Evolutionary conservation across 768 basidiomycete species (phyloP), one percentile per base, ranked within the genome.

Genomic region (Kwoniella newhampshirensis): DNA sequence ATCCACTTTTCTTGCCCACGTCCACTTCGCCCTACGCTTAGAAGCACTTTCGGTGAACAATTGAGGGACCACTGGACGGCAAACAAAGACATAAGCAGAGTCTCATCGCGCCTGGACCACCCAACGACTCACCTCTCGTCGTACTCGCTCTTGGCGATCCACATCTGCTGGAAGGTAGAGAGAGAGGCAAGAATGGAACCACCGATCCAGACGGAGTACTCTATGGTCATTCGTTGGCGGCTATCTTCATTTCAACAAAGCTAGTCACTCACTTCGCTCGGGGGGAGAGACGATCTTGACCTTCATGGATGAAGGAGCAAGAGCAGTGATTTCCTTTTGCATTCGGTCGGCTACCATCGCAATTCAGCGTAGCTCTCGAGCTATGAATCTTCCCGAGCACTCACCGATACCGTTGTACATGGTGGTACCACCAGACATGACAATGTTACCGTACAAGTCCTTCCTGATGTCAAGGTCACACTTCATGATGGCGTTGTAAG

Each of bases 81-180:
- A 8, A 42, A n/a, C 6, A 8, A 5, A 7, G 17, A 18, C 7
- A 7, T 7, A 32, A 32, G 13, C 7, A 6, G 7, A 32, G 32
- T 13, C 32, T 32, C 32, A 6, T 6, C 13, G 32, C 32, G 6
- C 15, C 13, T 20, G 37, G 25, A n/a, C 23, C 32, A 32, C 32
- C 32, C 13, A 32, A 13, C 18, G 35, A 48, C 60, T 21, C 59
- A 59, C 40, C 40, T 48, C 67, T 76, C 90, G 76, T 91, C 90
- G 79, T 91, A 92, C 80, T 92, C 91, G 72, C 63, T 60, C 67
- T 75, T 71, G 49, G 86, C 41, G 62, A 87, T 87, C 91, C 92
- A 96, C 79, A 93, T 80, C 76, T 91, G 92, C 81, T 94, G 91
- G 91, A 94, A 94, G 67, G 91, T 93, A 73, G 85, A 87, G 47